Conservation (phyloP, 805 yeast genomes). For the Myxozyma monticola region DNA sequence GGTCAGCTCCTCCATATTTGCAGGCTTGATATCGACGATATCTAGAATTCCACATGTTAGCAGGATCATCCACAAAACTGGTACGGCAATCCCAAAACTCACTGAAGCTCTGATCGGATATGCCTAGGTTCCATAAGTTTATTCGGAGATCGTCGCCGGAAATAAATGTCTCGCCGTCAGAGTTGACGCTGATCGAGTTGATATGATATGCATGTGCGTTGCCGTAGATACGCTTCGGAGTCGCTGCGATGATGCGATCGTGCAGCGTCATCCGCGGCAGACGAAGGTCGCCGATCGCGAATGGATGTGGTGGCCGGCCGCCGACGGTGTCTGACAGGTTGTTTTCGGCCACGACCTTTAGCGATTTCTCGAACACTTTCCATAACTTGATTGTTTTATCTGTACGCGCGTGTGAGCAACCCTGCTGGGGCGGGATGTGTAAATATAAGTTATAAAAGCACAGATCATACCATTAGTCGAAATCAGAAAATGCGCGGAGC, state of each 20-base stretch:
- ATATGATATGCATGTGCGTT: slow-evolving; percentile 99
- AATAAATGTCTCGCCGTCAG: slow-evolving; percentile 93
- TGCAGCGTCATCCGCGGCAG: slow-evolving; percentile 90
- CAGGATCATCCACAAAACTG: background rate
- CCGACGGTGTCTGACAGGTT: slow-evolving; percentile 58
- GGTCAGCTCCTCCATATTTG: slow-evolving; percentile 97
- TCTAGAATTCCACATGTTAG: slow-evolving; percentile 36
- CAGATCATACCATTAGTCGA: slow-evolving; percentile 62
- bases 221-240: slow-evolving; percentile 85
- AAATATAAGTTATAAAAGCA: too few species aligned
- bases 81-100: slow-evolving; percentile 1
- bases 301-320: slow-evolving; percentile 28
- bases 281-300: slow-evolving; percentile 48
- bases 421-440: too few species aligned
- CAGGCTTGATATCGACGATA: slow-evolving; percentile 96
- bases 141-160: slow-evolving; percentile 92
- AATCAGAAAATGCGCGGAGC: slow-evolving; percentile 84
- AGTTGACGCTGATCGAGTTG: slow-evolving; percentile 89
- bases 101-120: slow-evolving; percentile 89
- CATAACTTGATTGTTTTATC: slow-evolving; percentile 98
- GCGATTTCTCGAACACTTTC: slow-evolving; percentile 90
- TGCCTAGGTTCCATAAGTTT: slow-evolving; percentile 91
- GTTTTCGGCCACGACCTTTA: slow-evolving; percentile 89
- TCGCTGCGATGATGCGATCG: slow-evolving; percentile 92
- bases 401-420: background rate